Conservation (phyloP, 2,329 filamentous ascomycete genomes). For the Nemania bipapillata region DNA sequence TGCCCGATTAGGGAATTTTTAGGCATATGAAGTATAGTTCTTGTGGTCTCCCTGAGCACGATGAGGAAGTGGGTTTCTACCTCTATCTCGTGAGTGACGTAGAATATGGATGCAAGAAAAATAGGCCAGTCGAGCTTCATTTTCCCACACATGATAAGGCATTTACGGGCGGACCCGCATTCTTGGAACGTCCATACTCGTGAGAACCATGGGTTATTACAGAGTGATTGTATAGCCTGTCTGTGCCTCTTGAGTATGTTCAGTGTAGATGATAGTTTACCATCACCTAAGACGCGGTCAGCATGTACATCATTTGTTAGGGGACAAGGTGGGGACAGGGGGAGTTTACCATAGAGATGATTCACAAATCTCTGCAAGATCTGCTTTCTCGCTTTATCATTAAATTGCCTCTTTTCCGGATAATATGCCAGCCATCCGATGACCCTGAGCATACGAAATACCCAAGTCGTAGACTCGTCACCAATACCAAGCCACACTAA, state of each 20-base stretch:
- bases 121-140: background rate
- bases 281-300: too few species aligned
- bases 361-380: background rate
- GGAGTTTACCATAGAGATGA: background rate
- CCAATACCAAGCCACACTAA: background rate
- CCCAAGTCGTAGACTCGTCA: background rate
- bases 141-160: background rate
- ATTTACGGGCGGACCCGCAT: background rate
- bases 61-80: background rate
- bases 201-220: background rate
- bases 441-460: background rate
- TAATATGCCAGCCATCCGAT: background rate
- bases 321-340: too few species aligned
- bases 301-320: background rate
- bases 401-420: too few species aligned
- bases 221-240: background rate
- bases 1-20: too few species aligned
- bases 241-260: background rate
- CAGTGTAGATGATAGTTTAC: too few species aligned
- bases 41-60: background rate
- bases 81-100: background rate
- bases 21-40: background rate
- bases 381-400: too few species aligned
- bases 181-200: constrained; percentile 13
- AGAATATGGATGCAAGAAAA: background rate